Evolutionary conservation across 768 basidiomycete genomes (phyloP).

Genomic region (Panus rudis): DNA sequence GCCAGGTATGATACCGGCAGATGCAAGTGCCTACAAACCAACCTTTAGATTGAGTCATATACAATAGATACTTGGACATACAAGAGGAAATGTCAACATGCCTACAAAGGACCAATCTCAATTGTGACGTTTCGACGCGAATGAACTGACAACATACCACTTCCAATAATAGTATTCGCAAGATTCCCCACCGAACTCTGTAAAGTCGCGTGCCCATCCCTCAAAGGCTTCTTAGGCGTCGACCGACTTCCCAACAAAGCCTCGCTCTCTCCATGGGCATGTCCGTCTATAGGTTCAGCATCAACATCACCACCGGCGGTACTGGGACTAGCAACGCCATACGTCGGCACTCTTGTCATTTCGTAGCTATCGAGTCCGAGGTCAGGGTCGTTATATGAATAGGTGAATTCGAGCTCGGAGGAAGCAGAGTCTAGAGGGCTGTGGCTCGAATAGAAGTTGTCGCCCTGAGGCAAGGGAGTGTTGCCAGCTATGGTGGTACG

Average conservation of each 20-base stretch:
- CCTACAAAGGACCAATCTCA: conserved; percentile 35
- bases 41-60: not conserved
- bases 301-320: too few relatives aligned
- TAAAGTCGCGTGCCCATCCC: conserved; percentile 65
- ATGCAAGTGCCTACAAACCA: conserved; percentile 69
- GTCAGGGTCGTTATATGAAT: not conserved
- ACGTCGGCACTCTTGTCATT: conserved; percentile 67
- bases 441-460: not conserved
- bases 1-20: conserved; percentile 85
- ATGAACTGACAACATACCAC: conserved; percentile 51
- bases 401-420: not conserved
- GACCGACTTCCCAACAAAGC: conserved; percentile 49
- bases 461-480: not conserved
- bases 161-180: conserved; percentile 88
- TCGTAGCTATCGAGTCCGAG: conserved; percentile 31
- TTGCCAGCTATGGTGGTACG: not conserved
- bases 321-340: conserved; percentile 45
- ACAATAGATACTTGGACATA: conserved; percentile 24
- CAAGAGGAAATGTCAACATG: conserved; percentile 86
- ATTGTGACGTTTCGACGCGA: not conserved
- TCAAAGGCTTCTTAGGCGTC: conserved; percentile 22
- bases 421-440: not conserved
- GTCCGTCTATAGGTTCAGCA: conserved; percentile 15
- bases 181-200: conserved; percentile 72
- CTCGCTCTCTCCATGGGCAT: conserved; percentile 42